These are phyloP conservation scores for Aspergillus luchuensis DNA, from an alignment of 2,329 filamentous ascomycete species.

Conservation along the genomic window DNA sequence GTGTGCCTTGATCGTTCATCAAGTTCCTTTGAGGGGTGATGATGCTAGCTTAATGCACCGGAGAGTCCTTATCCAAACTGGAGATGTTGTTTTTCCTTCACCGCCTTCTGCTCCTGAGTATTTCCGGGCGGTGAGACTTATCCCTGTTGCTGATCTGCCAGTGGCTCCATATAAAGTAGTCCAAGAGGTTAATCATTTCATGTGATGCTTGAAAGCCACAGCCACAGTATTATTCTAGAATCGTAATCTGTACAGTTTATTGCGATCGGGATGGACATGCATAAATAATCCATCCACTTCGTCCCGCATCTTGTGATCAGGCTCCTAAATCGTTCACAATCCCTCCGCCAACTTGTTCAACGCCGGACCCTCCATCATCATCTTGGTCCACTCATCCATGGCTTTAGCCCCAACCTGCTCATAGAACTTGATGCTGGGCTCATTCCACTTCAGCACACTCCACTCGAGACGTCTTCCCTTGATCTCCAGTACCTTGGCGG, in stretches of 20 bases:
- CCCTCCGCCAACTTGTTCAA: constrained; percentile 44
- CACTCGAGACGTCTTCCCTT: constrained; percentile 80
- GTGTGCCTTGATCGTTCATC: not conserved
- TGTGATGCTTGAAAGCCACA: too few species aligned
- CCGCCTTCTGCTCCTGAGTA: too few species aligned
- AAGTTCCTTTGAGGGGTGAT: not conserved
- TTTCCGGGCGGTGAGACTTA: too few species aligned
- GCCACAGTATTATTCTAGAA: not conserved
- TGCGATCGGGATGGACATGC: not conserved
- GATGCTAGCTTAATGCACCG: too few species aligned
- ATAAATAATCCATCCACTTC: not conserved
- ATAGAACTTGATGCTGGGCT: constrained; percentile 87
- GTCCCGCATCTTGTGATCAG: too few species aligned
- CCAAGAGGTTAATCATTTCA: too few species aligned
- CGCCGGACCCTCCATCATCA: constrained; percentile 52
- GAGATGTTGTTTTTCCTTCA: too few species aligned
- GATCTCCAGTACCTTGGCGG: constrained; percentile 74
- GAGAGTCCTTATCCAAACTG: too few species aligned
- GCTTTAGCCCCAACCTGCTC: constrained; percentile 48
- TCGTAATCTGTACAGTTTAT: not conserved
- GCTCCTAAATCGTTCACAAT: not conserved
- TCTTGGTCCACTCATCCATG: constrained; percentile 54
- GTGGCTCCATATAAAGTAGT: too few species aligned
- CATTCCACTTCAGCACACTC: constrained; percentile 90
- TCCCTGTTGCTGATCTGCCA: too few species aligned